Evolutionary conservation across 2,329 filamentous ascomycete genomes (phyloP), one percentile per base, ranked within the genome.

Genomic region (Trichoderma harzianum): DNA sequence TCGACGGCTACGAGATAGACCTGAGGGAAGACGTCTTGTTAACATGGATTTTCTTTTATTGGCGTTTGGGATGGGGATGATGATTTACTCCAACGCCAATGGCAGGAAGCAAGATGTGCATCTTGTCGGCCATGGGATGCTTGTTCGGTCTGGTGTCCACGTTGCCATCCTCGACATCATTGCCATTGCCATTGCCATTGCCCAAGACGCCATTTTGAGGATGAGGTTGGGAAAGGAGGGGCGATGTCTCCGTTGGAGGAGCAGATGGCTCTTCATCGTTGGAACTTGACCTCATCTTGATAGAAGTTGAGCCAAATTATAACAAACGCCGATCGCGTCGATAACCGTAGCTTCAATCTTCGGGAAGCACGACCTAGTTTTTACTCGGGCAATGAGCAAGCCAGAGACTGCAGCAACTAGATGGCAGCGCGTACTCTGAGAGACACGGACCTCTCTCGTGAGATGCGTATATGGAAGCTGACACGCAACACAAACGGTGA

Each of bases 1-100:
- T 95, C 93, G 65, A 91, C 86, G 5, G 92, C 91, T 24, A 90
- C 87, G 8, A 95, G 84, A 78, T 93, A 93, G 53, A 83, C 80
- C 65, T 68, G 26, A 1, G 12, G 1, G n/a, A 14, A 53, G 30
- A 64, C 16, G 2, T 3, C 5, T 26, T 8, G 63, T 66, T 34
- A 66, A n/a, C 16, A n/a, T n/a, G 24, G 2, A 3, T 14, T 26
- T 21, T 11, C n/a, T 26, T 16, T 24, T 12, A 2, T 7, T 18
- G 3, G 2, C 26, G 1, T 53, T 16, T 18, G 16, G 5, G n/a
- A 3, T 51, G 7, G 10, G 36, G 26, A 18, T 8, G 34, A 16
- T 21, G 12, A 34, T 3, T 24, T 26, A 69, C 66, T 32, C 81
- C 82, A 39, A 83, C 79, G n/a, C 80, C 81, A 14, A 83, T 77